phyloP scores from a whole-genome alignment of 148 eudicot genomes.

The Cornus controversa region DNA sequence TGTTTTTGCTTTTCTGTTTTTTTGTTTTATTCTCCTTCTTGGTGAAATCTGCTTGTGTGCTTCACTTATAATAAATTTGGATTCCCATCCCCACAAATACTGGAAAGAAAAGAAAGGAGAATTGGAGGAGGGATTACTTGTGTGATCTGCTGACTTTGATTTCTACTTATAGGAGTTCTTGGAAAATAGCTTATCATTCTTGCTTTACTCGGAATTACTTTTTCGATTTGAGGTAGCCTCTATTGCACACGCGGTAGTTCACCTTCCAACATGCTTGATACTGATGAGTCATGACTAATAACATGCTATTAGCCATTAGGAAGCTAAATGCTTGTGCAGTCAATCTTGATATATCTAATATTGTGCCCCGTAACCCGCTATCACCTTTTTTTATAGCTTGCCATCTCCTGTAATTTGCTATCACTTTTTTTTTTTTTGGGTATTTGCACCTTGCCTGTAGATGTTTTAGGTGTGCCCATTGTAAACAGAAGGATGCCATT shows the following conservation, averaged over 20 bases:
- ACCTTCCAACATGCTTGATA: no score
- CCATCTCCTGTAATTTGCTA: no score
- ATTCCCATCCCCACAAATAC: no score
- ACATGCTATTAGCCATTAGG: background rate
- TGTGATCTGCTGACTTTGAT: background rate
- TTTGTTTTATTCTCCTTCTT: no score
- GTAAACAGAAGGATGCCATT: background rate
- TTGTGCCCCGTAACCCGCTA: background rate
- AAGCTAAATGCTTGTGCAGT: background rate
- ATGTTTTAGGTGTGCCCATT: no score
- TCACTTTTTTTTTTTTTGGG: no score
- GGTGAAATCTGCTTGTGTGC: no score
- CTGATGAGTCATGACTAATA: background rate
- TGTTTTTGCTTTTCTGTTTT: no score
- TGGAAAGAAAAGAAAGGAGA: no score
- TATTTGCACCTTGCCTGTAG: no score
- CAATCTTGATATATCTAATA: background rate
- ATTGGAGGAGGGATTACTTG: no score
- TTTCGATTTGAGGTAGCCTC: background rate
- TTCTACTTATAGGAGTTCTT: background rate
- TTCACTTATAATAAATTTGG: no score
- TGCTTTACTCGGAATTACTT: background rate
- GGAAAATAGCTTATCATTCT: background rate
- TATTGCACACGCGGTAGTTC: background rate
- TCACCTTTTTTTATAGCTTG: background rate